A percentile compares a stretch with the other conserved stretches of the same genome.
phyloP scores from a whole-genome alignment of 31 red algal genomes.

The Pterothamnion heteromorphum region DNA sequence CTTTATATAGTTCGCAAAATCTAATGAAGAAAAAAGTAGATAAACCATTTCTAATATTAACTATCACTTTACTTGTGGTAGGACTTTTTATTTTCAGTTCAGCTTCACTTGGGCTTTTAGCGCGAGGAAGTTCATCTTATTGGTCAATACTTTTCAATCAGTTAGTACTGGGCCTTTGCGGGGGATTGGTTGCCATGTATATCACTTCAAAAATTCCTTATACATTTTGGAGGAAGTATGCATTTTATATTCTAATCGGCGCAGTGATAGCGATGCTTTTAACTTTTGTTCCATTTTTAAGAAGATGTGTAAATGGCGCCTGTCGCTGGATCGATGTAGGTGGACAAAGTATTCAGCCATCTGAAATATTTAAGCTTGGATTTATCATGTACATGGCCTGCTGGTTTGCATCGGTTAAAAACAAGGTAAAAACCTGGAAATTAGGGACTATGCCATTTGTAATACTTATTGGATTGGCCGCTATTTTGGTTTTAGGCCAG shows the following conservation, averaged over 20 bases:
- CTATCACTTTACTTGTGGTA: background rate
- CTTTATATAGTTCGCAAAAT: no score
- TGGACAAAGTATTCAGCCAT: background rate
- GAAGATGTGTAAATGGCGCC: background rate
- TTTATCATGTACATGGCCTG: background rate
- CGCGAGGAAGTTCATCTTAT: background rate
- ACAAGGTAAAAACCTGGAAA: background rate
- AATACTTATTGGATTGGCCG: background rate
- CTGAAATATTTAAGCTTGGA: background rate
- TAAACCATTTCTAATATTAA: conserved; percentile 9
- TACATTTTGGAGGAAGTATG: background rate
- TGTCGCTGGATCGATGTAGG: background rate
- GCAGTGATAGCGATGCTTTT: background rate
- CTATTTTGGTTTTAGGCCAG: background rate
- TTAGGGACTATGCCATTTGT: background rate
- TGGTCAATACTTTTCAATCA: background rate
- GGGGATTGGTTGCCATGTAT: background rate
- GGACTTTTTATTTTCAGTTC: background rate
- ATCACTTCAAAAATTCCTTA: background rate
- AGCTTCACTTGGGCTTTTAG: background rate
- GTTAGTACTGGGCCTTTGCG: background rate
- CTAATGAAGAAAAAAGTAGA: background rate
- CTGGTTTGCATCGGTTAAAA: background rate
- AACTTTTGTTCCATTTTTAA: background rate
- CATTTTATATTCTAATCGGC: background rate